Evolutionary conservation across 1,139 yeast genomes (phyloP), one percentile per base, ranked within the genome.

Genomic region (Pichia sp.): DNA sequence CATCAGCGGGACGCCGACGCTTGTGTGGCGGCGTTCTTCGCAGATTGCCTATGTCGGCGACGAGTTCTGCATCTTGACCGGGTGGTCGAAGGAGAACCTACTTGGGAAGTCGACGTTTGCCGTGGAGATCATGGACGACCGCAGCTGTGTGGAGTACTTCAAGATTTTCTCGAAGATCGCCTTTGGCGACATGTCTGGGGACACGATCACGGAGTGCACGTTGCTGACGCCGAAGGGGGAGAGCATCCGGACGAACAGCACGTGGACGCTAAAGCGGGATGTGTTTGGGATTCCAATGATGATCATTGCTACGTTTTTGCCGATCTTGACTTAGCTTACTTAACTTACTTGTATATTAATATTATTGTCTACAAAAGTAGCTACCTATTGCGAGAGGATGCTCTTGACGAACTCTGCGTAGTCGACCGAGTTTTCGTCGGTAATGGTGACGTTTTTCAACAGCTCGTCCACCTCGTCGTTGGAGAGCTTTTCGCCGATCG

Each of bases 391-490:
- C 66, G 96, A 95, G 69, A 92, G 80, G 62, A 92, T 89, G 59
- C 93, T 85, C 78, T 91, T 92, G 66, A 92, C 97, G 72, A 93
- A 93, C 71, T 91, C 95, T 55, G 87, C 91, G 70, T 95, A 95
- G 72, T 95, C 96, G 58, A 95, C 96, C 66, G 89, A 89, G 55
- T 97, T 97, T 61, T 93, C 98, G 63, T 90, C 80, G 55, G 96
- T 90, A 54, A 92, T 93, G 65, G 87, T 88, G 60, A 95, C 96
- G 59, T 98, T 98, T 75, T 93, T 93, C 69, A 93, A 81, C 67
- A 93, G 80, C 72, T 95, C 99, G 66, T 93, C 97, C 50, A 93
- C 98, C 73, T 93, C 99, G 50, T 84, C 78, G 64, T 92, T 97
- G 29, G 85, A 74, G 65, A 93, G 78, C 73, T 92, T 91, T 73